These are phyloP conservation scores for Aurinia saxatilis DNA, from an alignment of 345 rosid species.

Conservation along the genomic window DNA sequence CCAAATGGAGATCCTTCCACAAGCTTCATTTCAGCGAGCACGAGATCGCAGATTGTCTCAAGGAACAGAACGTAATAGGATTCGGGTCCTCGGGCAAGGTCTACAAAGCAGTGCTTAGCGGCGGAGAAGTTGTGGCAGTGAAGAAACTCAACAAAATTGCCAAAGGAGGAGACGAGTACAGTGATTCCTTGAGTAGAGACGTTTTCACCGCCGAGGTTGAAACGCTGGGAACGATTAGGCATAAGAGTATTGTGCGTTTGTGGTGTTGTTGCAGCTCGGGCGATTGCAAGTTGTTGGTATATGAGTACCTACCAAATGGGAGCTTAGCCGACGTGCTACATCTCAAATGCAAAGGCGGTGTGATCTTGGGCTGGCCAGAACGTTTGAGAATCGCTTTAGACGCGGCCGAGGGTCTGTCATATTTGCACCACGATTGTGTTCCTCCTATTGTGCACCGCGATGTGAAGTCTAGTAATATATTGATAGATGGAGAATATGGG, in stretches of 20 bases:
- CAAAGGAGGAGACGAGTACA: slow-evolving; percentile 30
- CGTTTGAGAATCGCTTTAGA: slow-evolving; percentile 74
- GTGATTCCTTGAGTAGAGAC: slow-evolving; percentile 28
- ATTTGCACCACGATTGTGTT: slow-evolving; percentile 86
- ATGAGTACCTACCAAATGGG: slow-evolving; percentile 92
- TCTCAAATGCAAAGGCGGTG: slow-evolving; percentile 37
- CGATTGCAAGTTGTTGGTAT: slow-evolving; percentile 66
- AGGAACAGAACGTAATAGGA: slow-evolving; percentile 71
- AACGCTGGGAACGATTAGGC: slow-evolving; percentile 84
- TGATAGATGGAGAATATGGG: slow-evolving; percentile 60
- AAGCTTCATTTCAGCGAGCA: slow-evolving; percentile 68
- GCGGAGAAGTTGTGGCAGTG: slow-evolving; percentile 73
- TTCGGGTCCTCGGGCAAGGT: slow-evolving; percentile 84
- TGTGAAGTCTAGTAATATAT: slow-evolving; percentile 79
- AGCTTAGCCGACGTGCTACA: slow-evolving; percentile 74
- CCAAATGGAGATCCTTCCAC: slow-evolving; percentile 89
- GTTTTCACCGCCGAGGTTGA: slow-evolving; percentile 62
- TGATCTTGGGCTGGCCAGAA: slow-evolving; percentile 52
- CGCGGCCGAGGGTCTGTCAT: slow-evolving; percentile 81
- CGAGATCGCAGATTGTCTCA: slow-evolving; percentile 50
- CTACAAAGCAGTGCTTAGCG: slow-evolving; percentile 61
- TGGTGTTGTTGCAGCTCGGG: slow-evolving; percentile 72
- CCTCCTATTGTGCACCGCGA: slow-evolving; percentile 94
- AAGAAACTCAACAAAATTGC: slow-evolving; percentile 50
- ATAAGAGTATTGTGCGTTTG: slow-evolving; percentile 77